Conservation (phyloP, 345 rosid genomes). For the Luvunga scandens region DNA sequence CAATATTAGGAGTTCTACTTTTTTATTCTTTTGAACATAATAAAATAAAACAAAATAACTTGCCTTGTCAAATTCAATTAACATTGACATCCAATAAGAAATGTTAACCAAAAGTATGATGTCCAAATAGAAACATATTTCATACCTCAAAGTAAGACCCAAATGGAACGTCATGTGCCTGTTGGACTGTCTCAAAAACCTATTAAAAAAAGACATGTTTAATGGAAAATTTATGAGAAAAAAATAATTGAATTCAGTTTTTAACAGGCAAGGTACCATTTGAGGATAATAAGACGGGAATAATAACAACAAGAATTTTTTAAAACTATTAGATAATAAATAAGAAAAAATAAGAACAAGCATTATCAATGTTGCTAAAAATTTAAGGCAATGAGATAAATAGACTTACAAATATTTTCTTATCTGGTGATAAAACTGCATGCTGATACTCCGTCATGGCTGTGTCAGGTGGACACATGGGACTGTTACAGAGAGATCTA, state of each 20-base stretch:
- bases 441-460: conserved; percentile 98
- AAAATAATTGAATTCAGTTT: neutral
- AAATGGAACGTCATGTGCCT: conserved; percentile 96
- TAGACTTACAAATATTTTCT: conserved; percentile 58
- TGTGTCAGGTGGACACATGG: conserved; percentile 99
- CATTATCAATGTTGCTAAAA: neutral
- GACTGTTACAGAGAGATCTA: conserved; percentile 80
- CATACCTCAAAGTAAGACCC: conserved; percentile 92
- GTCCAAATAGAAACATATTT: neutral
- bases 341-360: neutral
- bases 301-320: neutral
- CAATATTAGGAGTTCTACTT: neutral
- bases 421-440: conserved; percentile 69
- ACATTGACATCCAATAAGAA: neutral
- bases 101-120: neutral
- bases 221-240: neutral
- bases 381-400: conserved; percentile 5
- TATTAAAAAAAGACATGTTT: conserved; percentile 23
- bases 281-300: neutral
- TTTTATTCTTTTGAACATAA: too few relatives aligned
- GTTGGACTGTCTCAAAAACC: conserved; percentile 97
- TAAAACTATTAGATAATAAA: neutral
- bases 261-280: neutral
- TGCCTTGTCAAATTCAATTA: too few relatives aligned
- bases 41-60: too few relatives aligned